Conservation (phyloP, 1,284 basidiomycete genomes). For the Pseudozyma sp. region DNA sequence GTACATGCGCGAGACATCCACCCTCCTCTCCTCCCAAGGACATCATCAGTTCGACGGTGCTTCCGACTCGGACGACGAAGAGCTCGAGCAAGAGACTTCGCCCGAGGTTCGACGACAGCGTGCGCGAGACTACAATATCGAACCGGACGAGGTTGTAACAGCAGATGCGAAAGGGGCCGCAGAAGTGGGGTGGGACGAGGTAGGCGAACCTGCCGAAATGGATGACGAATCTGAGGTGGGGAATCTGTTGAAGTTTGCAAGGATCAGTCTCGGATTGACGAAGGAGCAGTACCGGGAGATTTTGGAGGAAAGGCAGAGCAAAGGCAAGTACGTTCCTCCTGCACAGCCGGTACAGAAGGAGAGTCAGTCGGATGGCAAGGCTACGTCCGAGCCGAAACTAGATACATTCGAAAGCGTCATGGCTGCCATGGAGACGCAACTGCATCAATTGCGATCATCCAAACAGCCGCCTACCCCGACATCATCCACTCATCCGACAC, state of each 20-base stretch:
- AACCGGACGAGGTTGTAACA: slow-evolving; percentile 20
- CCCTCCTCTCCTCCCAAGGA: slow-evolving; percentile 28
- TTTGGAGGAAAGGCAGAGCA: slow-evolving; percentile 31
- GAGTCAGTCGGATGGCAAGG: neutral
- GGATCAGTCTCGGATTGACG: slow-evolving; percentile 48
- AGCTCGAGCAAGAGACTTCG: slow-evolving; percentile 38
- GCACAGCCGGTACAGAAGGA: neutral
- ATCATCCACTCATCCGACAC: neutral
- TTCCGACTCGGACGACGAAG: slow-evolving; percentile 42
- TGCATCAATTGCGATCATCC: slow-evolving; percentile 9
- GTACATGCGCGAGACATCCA: slow-evolving; percentile 41
- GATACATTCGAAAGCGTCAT: slow-evolving; percentile 44
- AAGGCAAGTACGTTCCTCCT: slow-evolving; percentile 45
- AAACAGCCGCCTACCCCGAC: neutral
- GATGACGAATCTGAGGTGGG: slow-evolving; percentile 45
- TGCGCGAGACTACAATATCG: slow-evolving; percentile 33
- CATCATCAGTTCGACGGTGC: slow-evolving; percentile 43
- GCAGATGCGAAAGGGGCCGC: neutral
- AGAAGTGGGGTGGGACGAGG: slow-evolving; percentile 15
- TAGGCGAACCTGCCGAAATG: slow-evolving; percentile 2
- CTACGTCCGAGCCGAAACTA: slow-evolving; percentile 8
- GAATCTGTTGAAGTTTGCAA: slow-evolving; percentile 49
- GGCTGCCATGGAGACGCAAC: slow-evolving; percentile 34
- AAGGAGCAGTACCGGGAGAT: slow-evolving; percentile 52
- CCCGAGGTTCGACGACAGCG: slow-evolving; percentile 19